These are phyloP conservation scores for Leishmania tarentolae DNA, from an alignment of 208 protist genomes.

Conservation along the genomic window DNA sequence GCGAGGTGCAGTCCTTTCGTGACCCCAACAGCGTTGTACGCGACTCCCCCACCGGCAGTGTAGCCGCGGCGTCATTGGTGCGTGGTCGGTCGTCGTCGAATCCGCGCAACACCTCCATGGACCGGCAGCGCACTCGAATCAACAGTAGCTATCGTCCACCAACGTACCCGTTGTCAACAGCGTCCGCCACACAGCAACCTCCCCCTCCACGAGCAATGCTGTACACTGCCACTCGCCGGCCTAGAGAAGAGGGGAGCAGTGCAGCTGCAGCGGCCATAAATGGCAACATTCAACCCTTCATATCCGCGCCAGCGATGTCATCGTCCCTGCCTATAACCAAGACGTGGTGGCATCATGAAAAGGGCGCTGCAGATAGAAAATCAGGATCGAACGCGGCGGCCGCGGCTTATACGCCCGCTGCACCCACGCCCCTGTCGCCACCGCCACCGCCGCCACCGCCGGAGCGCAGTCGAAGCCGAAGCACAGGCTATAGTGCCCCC, in stretches of 20 bases:
- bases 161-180: background rate
- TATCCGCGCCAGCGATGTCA: background rate
- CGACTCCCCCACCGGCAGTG: conserved; percentile 46
- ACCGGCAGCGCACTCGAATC: conserved; percentile 14
- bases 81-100: conserved; percentile 2
- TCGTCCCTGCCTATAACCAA: background rate
- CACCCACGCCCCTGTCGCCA: background rate
- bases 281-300: background rate
- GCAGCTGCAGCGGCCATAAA: background rate
- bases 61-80: conserved; percentile 1
- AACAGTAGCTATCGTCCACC: conserved; percentile 25
- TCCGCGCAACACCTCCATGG: conserved; percentile 10
- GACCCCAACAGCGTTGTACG: conserved; percentile 54
- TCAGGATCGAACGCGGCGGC: background rate
- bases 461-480: conserved; percentile 16
- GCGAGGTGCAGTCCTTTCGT: conserved; percentile 73
- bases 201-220: conserved; percentile 24
- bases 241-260: conserved; percentile 1
- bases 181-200: conserved; percentile 12
- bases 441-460: conserved; percentile 18
- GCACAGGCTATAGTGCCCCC: conserved; percentile 16
- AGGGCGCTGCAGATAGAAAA: background rate
- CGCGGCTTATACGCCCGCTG: background rate
- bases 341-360: background rate
- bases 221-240: conserved; percentile 9